Base-by-base conservation (phyloP, 345 rosid genomes). In the Syzygium jambos region DNA sequence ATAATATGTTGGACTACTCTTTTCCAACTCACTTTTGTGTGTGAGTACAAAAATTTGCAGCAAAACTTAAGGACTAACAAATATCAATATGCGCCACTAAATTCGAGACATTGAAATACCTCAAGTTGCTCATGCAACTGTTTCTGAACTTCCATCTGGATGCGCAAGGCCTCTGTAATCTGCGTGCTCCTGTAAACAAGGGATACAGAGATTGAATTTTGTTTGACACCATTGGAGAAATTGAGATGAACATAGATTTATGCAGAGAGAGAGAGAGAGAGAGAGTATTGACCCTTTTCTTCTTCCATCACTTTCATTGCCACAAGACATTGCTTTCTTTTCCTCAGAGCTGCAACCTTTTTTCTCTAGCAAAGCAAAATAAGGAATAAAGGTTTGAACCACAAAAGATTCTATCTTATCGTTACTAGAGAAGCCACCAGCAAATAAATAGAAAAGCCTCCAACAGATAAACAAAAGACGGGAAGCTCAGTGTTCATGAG, bases 91-190 rank as follows among this genome's bases (percentile, higher is more conserved):
- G 80, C 38, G 49, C 49, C 15, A 73, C 49, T 19, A 73, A 73
- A n/a, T 51, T 9, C 16, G 27, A 17, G 55, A 51, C 2, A 0
- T 27, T 34, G 3, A 34, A 59, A 41, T 94, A 96, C 99, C 98
- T 97, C 99, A 78, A 97, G 98, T 88, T 97, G 99, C 91, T 96
- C 98, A 83, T 96, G 98, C 91, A 97, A 89, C 88, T 91, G 94
- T 91, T 96, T 97, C 94, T 97, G 99, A 88, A 94, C 93, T 91
- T 94, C 99, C 98, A 97, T 93, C 90, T 97, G 98, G 86, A 96
- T 78, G 51, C 96, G 95, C 88, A 97, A 90, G 84, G 99, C 96
- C 91, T 96, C 99, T 17, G 97, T 95, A 49, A 97, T 90, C 90
- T 91, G 92, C 22, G 90, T 89, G 87, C 94, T 95, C 91, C 99